A percentile compares a stretch with the other conserved stretches of the same genome.
These are phyloP conservation scores for Rasamsonia emersonii DNA, from an alignment of 2,329 filamentous ascomycete genomes.

Conservation along the genomic window DNA sequence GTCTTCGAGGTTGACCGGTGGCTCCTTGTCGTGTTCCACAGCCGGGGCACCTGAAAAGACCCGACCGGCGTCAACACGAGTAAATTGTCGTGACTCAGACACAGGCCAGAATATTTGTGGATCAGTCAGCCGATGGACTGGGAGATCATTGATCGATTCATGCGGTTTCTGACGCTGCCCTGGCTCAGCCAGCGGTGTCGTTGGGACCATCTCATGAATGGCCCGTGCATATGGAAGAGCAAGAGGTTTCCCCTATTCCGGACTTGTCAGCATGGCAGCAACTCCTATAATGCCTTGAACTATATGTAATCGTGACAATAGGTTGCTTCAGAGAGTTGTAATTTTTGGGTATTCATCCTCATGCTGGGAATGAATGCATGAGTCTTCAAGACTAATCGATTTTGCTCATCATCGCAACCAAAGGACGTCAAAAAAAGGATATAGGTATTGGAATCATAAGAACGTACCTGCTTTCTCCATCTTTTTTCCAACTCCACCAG, in stretches of 20 bases:
- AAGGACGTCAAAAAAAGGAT: constrained; percentile 3
- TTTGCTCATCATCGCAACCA: constrained; percentile 57
- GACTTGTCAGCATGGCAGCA: constrained; percentile 7
- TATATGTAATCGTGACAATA: constrained; percentile 6
- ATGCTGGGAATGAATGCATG: constrained; percentile 24
- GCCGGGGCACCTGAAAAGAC: constrained; percentile 46
- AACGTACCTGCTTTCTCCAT: constrained; percentile 65
- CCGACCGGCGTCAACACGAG: constrained; percentile 55
- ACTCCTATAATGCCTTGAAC: constrained; percentile 7
- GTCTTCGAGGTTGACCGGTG: constrained; percentile 20
- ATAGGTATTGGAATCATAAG: constrained; percentile 6
- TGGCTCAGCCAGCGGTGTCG: constrained; percentile 41
- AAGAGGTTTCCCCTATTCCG: constrained; percentile 63
- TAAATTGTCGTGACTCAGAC: constrained; percentile 56
- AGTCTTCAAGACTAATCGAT: constrained; percentile 99
- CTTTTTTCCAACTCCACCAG: constrained; percentile 79
- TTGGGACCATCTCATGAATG: constrained; percentile 71
- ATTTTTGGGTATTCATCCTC: constrained; percentile 56
- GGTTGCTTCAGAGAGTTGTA: constrained; percentile 60
- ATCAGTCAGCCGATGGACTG: constrained; percentile 47
- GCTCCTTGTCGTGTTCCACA: constrained; percentile 18
- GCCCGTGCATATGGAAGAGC: constrained; percentile 69
- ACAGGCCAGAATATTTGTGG: constrained; percentile 55
- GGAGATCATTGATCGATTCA: constrained; percentile 57
- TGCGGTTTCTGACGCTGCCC: constrained; percentile 37